Evolutionary conservation across 805 yeast species (phyloP), one percentile per base, ranked within the genome.

Genomic region (Kodamaea nitidulidarum): DNA sequence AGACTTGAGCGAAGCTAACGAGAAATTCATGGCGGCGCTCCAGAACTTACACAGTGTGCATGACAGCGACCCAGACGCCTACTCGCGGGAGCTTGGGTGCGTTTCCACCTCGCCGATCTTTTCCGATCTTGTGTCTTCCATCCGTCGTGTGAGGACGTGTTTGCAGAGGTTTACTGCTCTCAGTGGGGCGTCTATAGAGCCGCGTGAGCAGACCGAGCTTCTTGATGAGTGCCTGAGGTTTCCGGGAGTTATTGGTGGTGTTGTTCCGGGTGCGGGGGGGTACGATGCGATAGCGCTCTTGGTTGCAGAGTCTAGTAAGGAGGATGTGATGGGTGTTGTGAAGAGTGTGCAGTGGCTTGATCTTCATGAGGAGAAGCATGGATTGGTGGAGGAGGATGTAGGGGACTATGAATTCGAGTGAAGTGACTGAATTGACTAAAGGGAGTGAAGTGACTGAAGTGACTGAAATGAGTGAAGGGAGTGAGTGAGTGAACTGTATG

Each of bases 221-320:
- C 63, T 93, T 6, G 78, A 91, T 52, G 57, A 65, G 12, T 57
- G 71, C 29, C 48, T 59, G 6, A 32, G 41, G 7, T 54, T 86
- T 15, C 67, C 66, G 0, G 98, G 98, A 11, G 93, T 88, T 21
- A 50, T 91, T 14, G 95, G 96, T 0, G 97, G 96, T n/a, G 90
- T 93, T 24, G 95, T 93, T 3, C 98, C 98, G 0, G 98, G 98
- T 2, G 98, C 98, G 0, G 98, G 98, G 18, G 98, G 98, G 0
- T 84, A 80, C 55, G 98, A 93, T 65, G 98, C 98, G 1, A 76
- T 93, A 14, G 76, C 95, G 40, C 52, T 91, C 18, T 60, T 93
- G 18, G 81, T 83, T 2, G 69, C 75, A 18, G 52, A 60, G 1
- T 57, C 75, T 2, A 56, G 65, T 12, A 43, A 51, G 17, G 22